These are phyloP conservation scores for Dictyostelium firmibasis DNA, from an alignment of 78 protist genomes.

Conservation along the genomic window DNA sequence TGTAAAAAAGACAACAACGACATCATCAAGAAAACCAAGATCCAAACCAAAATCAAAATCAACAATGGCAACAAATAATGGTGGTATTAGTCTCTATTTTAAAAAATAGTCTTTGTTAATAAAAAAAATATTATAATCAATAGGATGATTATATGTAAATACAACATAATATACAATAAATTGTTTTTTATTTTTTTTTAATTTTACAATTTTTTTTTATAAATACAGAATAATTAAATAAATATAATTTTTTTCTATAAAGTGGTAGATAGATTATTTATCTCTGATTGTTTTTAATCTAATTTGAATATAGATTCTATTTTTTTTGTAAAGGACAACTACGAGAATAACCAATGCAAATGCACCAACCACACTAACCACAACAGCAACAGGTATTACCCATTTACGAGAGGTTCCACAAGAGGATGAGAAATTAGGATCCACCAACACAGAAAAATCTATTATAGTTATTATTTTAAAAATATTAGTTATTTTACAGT, in stretches of 20 bases:
- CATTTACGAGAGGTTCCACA: background rate
- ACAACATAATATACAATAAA: background rate
- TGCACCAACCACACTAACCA: background rate
- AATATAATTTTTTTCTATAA: too few species aligned
- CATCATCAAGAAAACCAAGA: background rate
- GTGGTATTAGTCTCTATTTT: background rate
- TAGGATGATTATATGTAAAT: background rate
- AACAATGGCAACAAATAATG: background rate
- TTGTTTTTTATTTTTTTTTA: background rate
- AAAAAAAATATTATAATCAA: background rate
- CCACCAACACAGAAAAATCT: background rate
- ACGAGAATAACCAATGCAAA: background rate
- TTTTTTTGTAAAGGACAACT: background rate
- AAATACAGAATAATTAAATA: background rate
- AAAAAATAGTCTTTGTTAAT: background rate
- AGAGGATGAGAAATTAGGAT: background rate
- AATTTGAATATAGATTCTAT: background rate
- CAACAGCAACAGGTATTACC: slow-evolving; percentile 39
- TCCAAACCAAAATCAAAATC: background rate
- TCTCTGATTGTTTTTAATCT: background rate
- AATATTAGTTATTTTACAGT: background rate
- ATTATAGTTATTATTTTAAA: background rate
- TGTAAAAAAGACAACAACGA: slow-evolving; percentile 6
- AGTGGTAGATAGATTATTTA: too few species aligned
- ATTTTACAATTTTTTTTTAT: background rate